phyloP scores from a whole-genome alignment of 2,329 filamentous ascomycete species.

The Xylariaceae sp. region DNA sequence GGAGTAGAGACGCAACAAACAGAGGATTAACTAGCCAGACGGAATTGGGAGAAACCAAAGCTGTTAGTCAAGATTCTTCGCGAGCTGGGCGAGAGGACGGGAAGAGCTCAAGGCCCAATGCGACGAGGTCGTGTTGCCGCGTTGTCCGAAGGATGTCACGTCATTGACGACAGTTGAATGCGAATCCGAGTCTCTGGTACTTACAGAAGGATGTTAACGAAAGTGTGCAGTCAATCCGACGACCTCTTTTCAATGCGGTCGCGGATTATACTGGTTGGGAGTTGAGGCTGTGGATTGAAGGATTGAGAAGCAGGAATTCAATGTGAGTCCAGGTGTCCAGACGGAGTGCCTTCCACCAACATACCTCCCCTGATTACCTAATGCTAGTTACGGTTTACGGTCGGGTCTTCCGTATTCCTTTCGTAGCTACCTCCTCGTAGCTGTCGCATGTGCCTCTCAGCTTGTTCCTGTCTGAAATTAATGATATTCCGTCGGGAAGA shows the following conservation, averaged over 20 bases:
- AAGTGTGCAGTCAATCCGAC: slow-evolving; percentile 9
- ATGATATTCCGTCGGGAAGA: too few relatives aligned
- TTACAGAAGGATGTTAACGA: slow-evolving; percentile 11
- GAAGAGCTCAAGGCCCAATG: background rate
- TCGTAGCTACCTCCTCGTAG: too few relatives aligned
- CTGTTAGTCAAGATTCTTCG: slow-evolving; percentile 1
- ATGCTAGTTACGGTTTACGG: background rate
- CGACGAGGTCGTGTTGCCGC: background rate
- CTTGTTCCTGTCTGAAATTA: too few relatives aligned
- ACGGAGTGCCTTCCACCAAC: background rate
- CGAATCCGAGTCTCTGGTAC: background rate
- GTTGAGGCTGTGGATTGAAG: slow-evolving; percentile 4
- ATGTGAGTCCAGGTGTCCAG: slow-evolving; percentile 3
- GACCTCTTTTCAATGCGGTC: slow-evolving; percentile 5
- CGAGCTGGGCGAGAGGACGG: background rate
- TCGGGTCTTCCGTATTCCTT: too few relatives aligned
- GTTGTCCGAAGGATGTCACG: background rate
- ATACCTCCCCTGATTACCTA: slow-evolving; percentile 1
- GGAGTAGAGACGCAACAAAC: slow-evolving; percentile 2
- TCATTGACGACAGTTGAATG: background rate
- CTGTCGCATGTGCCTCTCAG: too few relatives aligned
- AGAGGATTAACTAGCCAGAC: background rate
- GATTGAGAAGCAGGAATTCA: slow-evolving; percentile 2
- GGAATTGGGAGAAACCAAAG: background rate
- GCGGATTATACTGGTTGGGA: slow-evolving; percentile 10